Evolutionary conservation across 305 asterid genomes (phyloP), one percentile per base, ranked within the genome.

Genomic region (Fraxinus ornus): DNA sequence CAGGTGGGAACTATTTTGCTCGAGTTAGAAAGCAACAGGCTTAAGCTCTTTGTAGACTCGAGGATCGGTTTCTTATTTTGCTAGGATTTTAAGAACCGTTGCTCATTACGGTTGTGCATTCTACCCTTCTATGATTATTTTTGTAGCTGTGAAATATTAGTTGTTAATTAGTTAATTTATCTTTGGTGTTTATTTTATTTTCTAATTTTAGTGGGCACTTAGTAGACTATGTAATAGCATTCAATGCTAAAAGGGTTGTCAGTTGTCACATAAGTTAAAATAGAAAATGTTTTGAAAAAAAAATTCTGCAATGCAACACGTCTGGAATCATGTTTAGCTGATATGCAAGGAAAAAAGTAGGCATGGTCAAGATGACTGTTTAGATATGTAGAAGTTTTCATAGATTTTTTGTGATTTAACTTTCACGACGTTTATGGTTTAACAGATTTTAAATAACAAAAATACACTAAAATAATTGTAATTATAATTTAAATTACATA

Each of bases 1-100:
- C 1, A 0, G 75, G 21, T 68, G 76, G 75, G 41, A 32, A 55
- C 75, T 66, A 68, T 68, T 66, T 82, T 82, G 79, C 75, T 71
- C 21, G 32, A 28, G 81, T 55, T 47, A 77, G 62, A 70, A 68
- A 21, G 81, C 74, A 3, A 75, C 39, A 21, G n/a, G 76, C 76
- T 33, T 66, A 12, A 66, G 76, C 76, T 33, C 32, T 28, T 28
- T 5, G 12, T 70, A 70, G 76, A 70, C 21, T 30, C 15, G 41
- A 70, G 22, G 76, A 19, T n/a, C 12, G 10, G 44, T 70, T 70
- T 30, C 21, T 70, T 70, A 5, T 70, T 30, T 70, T 10, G 21
- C 22, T 13, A 5, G 44, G 74, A 66, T 30, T 30, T 32, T 32
- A 32, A 64, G 41, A 28, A 32, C 22, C 22, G 24, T 24, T 64